Evolutionary conservation across 805 yeast genomes (phyloP).

Genomic region (Candida hungchunana): DNA sequence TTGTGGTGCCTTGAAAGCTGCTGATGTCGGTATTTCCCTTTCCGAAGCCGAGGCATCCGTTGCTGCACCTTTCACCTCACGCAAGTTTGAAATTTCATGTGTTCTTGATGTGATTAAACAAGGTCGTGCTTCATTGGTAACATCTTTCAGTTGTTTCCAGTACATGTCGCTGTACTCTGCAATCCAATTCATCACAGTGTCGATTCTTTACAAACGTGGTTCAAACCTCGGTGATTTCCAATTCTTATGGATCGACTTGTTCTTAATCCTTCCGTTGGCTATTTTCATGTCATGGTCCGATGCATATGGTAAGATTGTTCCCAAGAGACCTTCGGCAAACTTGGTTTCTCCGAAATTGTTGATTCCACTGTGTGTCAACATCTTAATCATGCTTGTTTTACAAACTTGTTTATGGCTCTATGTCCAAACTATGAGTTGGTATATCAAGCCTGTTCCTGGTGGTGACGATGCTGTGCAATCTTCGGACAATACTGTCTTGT

Average conservation of each 20-base stretch:
- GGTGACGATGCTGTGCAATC: constrained; percentile 78
- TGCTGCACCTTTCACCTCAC: constrained; percentile 96
- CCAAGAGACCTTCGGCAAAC: constrained; percentile 90
- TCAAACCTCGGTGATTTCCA: constrained; percentile 96
- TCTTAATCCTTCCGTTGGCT: constrained; percentile 89
- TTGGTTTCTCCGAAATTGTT: constrained; percentile 84
- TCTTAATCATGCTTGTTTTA: constrained; percentile 54
- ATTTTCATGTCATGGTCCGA: constrained; percentile 97
- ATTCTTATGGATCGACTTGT: constrained; percentile 87
- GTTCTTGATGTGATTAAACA: constrained; percentile 87
- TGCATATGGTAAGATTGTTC: constrained; percentile 55
- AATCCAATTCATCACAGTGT: constrained; percentile 86
- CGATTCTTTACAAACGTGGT: constrained; percentile 81
- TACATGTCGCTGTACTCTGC: constrained; percentile 97
- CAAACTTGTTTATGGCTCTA: constrained; percentile 66
- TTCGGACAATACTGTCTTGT: constrained; percentile 85
- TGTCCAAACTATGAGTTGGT: constrained; percentile 66
- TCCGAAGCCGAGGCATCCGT: constrained; percentile 98
- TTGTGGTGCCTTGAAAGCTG: constrained; percentile 97
- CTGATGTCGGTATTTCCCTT: constrained; percentile 93
- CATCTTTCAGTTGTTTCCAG: constrained; percentile 95
- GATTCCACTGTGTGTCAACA: constrained; percentile 77
- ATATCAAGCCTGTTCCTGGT: constrained; percentile 73
- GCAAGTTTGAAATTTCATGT: constrained; percentile 87
- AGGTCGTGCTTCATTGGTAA: constrained; percentile 92